phyloP scores from a whole-genome alignment of 2,329 filamentous ascomycete genomes.

The Botrytis sinoallii region DNA sequence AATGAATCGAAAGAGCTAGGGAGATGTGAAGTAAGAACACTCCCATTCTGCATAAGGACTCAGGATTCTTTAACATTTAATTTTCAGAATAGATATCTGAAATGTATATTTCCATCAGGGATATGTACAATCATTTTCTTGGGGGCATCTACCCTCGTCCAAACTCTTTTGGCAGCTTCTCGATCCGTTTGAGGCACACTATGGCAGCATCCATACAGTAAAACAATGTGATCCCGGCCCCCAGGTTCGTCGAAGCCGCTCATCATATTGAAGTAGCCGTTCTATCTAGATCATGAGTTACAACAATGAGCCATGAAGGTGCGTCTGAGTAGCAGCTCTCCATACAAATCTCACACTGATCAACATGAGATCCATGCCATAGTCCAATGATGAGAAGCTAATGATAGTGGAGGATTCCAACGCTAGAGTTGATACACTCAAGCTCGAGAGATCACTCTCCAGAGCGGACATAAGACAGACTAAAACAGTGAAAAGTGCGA shows the following conservation, averaged over 20 bases:
- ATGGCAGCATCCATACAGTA: neutral
- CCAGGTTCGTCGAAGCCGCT: neutral
- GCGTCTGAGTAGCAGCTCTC: neutral
- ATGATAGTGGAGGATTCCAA: neutral
- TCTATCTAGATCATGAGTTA: neutral
- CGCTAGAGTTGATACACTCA: neutral
- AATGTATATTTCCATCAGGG: neutral
- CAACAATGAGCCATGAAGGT: neutral
- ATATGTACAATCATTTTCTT: neutral
- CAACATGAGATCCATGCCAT: neutral
- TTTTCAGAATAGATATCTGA: neutral
- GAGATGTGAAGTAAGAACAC: neutral
- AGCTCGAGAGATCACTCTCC: neutral
- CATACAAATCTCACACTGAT: neutral
- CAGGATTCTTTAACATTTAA: neutral
- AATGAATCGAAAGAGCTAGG: neutral
- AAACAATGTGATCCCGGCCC: neutral
- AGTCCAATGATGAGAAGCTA: neutral
- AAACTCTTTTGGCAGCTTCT: neutral
- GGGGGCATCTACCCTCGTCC: too few relatives aligned
- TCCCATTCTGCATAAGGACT: neutral
- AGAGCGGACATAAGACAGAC: neutral
- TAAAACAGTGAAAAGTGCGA: neutral
- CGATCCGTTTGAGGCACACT: accelerated
- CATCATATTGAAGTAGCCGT: neutral